These are phyloP conservation scores for Penicillium sp. DNA, from an alignment of 2,329 filamentous ascomycete species.

Conservation along the genomic window DNA sequence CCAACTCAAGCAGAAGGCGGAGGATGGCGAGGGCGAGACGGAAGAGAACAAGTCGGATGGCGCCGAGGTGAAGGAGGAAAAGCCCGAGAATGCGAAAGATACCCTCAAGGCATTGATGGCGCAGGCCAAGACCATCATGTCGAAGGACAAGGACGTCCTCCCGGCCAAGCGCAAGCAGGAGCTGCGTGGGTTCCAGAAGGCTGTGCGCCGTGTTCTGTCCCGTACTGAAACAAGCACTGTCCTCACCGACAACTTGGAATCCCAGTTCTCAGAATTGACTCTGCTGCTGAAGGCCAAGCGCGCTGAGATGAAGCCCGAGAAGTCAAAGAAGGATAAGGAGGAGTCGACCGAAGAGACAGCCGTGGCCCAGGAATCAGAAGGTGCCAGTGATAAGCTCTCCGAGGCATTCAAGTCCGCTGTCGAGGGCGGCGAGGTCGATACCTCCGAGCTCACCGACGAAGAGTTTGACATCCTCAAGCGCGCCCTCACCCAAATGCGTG, in stretches of 20 bases:
- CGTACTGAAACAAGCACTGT: conserved; percentile 47
- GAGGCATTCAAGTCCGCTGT: conserved; percentile 33
- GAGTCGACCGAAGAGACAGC: conserved; percentile 8
- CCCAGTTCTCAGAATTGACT: conserved; percentile 53
- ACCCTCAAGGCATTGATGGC: conserved; percentile 53
- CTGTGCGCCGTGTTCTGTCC: conserved; percentile 60
- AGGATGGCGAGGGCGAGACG: conserved; percentile 27
- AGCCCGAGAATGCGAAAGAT: conserved; percentile 42
- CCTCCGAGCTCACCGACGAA: conserved; percentile 47
- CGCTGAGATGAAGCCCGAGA: conserved; percentile 24
- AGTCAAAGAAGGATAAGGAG: conserved; percentile 21
- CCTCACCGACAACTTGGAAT: conserved; percentile 48
- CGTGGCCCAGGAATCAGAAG: conserved; percentile 15
- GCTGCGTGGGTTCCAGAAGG: conserved; percentile 66
- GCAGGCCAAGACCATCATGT: conserved; percentile 59
- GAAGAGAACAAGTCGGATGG: conserved; percentile 27
- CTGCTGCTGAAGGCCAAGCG: conserved; percentile 44
- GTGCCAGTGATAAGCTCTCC: conserved; percentile 28
- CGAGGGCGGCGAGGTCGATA: conserved; percentile 34
- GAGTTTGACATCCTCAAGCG: conserved; percentile 46
- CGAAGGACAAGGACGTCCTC: conserved; percentile 50
- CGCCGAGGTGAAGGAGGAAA: conserved; percentile 29
- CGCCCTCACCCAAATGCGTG: conserved; percentile 61
- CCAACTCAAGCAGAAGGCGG: conserved; percentile 19
- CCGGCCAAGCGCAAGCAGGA: conserved; percentile 70